Base-by-base conservation (phyloP, 1,284 basidiomycete species). In the Pascua guehoae region DNA sequence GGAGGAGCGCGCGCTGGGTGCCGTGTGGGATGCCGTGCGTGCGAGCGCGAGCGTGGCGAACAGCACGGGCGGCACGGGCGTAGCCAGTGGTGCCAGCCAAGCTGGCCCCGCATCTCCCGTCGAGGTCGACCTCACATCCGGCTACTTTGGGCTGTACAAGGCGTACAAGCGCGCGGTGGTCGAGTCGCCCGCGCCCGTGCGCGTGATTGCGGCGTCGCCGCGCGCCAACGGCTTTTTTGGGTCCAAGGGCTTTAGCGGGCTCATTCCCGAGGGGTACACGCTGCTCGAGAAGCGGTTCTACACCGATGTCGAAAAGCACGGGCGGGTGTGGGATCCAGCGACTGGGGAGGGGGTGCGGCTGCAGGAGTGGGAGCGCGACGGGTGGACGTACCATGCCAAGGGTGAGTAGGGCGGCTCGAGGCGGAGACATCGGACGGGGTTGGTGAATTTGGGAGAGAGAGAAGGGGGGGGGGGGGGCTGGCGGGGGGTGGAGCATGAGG, bases 301-400 rank as follows among this genome's bases (percentile, higher is more conserved):
- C 85, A 76, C 75, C 40, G 84, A 86, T 24, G 84, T 89, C 38
- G 75, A 78, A 47, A 72, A 69, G 48, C 80, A 82, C 18, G 82
- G 81, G 32, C 76, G 84, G 58, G 72, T 76, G 12, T 85, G 82
- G 63, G 24, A 32, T 32, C 24, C 24, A 32, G 74, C 54, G 64
- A 66, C 41, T 59, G 61, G 52, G 48, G 53, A 77, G 16, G 83
- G 84, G 0, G 83, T 98, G 17, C 81, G 85, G 58, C 80, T 98
- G 57, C 82, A 81, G 58, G 93, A 98, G 75, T 98, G 95, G 95
- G 84, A 85, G 68, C 85, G 84, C 62, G 77, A 82, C n/a, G 91
- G 88, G 0, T 99, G 96, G 96, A 98, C 95, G 0, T 99, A 98
- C 78, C 95, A 99, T 70, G 90, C 93, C 38, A 98, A 98, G 83